Percentiles rank a stretch among this genome's conserved stretches.
phyloP scores from a whole-genome alignment of 73 alveolate genomes.

The Paramecium sexaurelia region DNA sequence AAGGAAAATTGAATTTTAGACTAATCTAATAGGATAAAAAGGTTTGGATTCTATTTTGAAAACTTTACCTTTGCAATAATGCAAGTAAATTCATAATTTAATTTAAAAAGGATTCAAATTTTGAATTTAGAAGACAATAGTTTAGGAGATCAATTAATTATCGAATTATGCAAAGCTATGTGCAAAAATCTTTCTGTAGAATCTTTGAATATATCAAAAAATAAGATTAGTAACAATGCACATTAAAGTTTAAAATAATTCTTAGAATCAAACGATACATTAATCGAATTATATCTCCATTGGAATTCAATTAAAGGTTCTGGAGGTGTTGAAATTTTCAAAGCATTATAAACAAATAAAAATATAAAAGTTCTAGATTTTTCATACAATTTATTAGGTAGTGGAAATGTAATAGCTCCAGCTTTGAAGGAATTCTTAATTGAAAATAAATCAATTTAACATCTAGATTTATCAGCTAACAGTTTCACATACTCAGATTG shows the following conservation, averaged over 20 bases:
- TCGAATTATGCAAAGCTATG: constrained; percentile 36
- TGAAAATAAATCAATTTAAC: constrained; percentile 39
- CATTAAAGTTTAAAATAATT: neutral
- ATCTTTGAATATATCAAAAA: constrained; percentile 34
- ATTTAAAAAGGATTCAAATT: constrained; percentile 7
- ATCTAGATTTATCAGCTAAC: constrained; percentile 51
- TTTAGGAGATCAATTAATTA: constrained; percentile 34
- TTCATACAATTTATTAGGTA: constrained; percentile 39
- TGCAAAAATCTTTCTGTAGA: constrained; percentile 32
- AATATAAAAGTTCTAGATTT: constrained; percentile 51
- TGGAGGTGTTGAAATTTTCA: constrained; percentile 38
- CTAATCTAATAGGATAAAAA: constrained; percentile 21
- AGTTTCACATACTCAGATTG: constrained; percentile 40
- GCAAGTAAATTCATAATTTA: neutral
- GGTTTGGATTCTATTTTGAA: neutral
- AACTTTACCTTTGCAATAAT: neutral
- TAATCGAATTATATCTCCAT: constrained; percentile 48
- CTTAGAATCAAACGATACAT: neutral
- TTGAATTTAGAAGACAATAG: constrained; percentile 57
- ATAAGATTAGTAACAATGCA: neutral
- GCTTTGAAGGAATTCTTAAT: constrained; percentile 37
- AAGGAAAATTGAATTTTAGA: constrained; percentile 7
- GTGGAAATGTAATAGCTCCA: constrained; percentile 1
- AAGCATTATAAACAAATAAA: constrained; percentile 29
- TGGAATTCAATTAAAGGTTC: constrained; percentile 57